phyloP scores from a whole-genome alignment of 2,329 filamentous ascomycete genomes.

The Fusarium subtropicale region DNA sequence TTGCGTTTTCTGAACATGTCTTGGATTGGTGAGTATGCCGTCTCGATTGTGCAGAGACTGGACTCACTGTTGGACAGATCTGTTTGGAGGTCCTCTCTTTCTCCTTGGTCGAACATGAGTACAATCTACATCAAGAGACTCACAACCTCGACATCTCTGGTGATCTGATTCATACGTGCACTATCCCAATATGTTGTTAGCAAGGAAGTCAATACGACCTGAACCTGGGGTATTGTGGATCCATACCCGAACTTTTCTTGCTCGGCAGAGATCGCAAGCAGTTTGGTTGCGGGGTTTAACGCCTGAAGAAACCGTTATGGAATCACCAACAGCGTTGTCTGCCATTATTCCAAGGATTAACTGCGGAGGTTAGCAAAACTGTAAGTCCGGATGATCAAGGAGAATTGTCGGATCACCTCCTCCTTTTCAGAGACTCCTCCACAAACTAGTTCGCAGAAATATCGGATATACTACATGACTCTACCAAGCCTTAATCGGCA shows the following conservation, averaged over 20 bases:
- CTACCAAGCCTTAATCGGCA: neutral
- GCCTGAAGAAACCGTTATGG: neutral
- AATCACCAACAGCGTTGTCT: neutral
- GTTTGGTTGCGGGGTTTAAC: conserved; percentile 32
- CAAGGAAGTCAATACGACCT: neutral
- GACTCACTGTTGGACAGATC: neutral
- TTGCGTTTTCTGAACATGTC: conserved; percentile 16
- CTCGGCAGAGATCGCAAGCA: conserved; percentile 43
- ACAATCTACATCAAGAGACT: conserved; percentile 34
- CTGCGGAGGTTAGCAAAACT: neutral
- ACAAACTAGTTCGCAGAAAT: conserved; percentile 37
- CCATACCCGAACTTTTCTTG: conserved; percentile 41
- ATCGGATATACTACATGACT: conserved; percentile 29
- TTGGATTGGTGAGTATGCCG: neutral
- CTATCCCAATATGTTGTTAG: conserved; percentile 10
- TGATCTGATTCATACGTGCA: conserved; percentile 29
- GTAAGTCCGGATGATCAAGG: conserved; percentile 15
- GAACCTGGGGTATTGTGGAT: neutral
- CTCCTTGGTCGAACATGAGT: conserved; percentile 38
- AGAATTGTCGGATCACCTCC: conserved; percentile 40
- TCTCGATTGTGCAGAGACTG: rapidly evolving
- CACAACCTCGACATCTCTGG: conserved; percentile 34
- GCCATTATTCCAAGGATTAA: neutral
- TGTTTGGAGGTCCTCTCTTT: conserved; percentile 44
- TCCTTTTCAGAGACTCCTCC: neutral